Conservation (phyloP, 78 protist genomes). For the Thecamonas trahens region DNA sequence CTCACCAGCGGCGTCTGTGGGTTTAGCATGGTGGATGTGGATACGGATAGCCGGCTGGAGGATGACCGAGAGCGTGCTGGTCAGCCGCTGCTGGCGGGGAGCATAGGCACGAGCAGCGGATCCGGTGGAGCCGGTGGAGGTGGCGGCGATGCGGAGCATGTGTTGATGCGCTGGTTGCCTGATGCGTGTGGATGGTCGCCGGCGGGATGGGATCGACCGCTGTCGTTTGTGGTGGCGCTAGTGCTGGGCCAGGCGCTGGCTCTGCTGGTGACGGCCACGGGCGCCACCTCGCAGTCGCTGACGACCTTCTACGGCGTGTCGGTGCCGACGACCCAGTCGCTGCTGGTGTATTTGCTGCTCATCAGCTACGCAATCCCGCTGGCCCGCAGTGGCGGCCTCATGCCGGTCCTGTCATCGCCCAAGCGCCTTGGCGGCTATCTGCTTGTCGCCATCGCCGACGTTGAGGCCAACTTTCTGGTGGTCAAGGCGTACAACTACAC, state of each 20-base stretch:
- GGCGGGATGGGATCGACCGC: background rate
- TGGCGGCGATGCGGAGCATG: too few relatives aligned
- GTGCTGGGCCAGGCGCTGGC: conserved; percentile 64
- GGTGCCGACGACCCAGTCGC: conserved; percentile 50
- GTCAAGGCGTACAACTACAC: conserved; percentile 61
- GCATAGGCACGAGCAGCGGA: too few relatives aligned
- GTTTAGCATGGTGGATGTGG: too few relatives aligned
- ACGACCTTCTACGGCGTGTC: conserved; percentile 18
- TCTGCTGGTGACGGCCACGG: conserved; percentile 48
- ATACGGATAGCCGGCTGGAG: too few relatives aligned
- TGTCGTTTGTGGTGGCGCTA: conserved; percentile 9
- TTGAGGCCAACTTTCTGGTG: conserved; percentile 66
- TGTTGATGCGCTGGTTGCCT: too few relatives aligned
- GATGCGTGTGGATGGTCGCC: too few relatives aligned
- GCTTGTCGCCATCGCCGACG: conserved; percentile 33
- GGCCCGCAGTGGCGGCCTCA: background rate
- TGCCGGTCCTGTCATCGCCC: background rate
- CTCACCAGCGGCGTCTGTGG: too few relatives aligned
- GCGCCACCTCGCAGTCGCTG: conserved; percentile 39
- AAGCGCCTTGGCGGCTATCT: background rate
- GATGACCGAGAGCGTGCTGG: too few relatives aligned
- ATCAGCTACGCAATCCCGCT: conserved; percentile 19
- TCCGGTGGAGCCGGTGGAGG: too few relatives aligned
- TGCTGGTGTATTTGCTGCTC: conserved; percentile 43
- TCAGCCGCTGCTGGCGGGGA: too few relatives aligned